Percentiles rank a stretch among this genome's conserved stretches.
Evolutionary conservation across 257 asterid genomes (phyloP).

Genomic region (Ehretia macrophylla): DNA sequence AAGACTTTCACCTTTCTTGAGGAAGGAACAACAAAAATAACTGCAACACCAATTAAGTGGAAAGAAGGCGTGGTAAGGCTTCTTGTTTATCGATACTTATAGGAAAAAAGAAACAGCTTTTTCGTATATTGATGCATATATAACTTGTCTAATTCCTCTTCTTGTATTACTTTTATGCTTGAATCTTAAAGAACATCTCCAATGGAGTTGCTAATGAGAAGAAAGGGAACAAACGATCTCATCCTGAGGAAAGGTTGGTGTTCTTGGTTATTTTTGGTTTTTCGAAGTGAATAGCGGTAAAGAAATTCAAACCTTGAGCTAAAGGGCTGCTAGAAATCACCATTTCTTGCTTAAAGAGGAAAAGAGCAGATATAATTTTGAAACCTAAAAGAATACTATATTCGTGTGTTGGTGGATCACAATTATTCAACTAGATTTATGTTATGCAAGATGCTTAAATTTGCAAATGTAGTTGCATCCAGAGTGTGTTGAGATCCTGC

Average conservation of each 20-base stretch:
- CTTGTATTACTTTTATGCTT: conserved; percentile 21
- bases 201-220: conserved; percentile 76
- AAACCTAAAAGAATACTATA: too few relatives aligned
- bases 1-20: conserved; percentile 82
- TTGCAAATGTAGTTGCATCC: too few relatives aligned
- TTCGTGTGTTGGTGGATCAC: too few relatives aligned
- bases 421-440: too few relatives aligned
- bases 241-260: conserved; percentile 73
- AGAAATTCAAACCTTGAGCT: too few relatives aligned
- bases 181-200: conserved; percentile 54
- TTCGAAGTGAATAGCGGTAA: too few relatives aligned
- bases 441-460: too few relatives aligned
- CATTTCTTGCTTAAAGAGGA: too few relatives aligned
- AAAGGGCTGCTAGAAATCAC: too few relatives aligned
- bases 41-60: conserved; percentile 86
- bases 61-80: conserved; percentile 82
- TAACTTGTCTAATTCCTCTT: conserved; percentile 9
- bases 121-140: neutral
- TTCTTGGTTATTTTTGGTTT: neutral
- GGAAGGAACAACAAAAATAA: conserved; percentile 74
- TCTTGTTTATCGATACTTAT: neutral
- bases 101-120: neutral
- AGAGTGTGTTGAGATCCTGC: too few relatives aligned
- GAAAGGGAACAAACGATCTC: conserved; percentile 78
- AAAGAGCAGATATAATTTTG: too few relatives aligned